Evolutionary conservation across 225 moss, liverwort and hornwort genomes (phyloP).

Genomic region (Straminergon stramineum): DNA sequence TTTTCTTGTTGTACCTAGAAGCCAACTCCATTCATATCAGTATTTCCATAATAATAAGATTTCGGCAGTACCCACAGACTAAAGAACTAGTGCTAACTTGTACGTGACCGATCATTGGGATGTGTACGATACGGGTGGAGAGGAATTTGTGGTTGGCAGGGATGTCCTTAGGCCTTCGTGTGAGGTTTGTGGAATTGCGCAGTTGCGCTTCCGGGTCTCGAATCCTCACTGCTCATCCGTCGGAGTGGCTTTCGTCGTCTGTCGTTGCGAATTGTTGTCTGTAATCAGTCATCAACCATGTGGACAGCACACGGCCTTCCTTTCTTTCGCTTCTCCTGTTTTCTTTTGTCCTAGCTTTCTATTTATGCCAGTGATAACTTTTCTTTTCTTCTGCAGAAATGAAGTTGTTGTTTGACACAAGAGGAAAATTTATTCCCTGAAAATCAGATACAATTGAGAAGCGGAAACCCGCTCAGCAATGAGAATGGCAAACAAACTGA

Average conservation of each 20-base stretch:
- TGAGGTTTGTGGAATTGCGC: background rate
- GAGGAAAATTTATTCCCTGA: too few relatives aligned
- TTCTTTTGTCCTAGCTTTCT: background rate
- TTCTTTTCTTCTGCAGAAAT: too few relatives aligned
- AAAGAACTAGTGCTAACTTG: background rate
- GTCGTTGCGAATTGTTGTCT: background rate
- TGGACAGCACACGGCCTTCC: background rate
- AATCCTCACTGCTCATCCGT: background rate
- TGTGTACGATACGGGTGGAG: background rate
- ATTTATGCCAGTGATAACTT: background rate
- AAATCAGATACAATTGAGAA: too few relatives aligned
- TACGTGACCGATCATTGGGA: background rate
- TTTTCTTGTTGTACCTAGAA: background rate
- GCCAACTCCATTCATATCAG: background rate
- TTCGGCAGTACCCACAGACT: background rate
- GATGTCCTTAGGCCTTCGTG: background rate
- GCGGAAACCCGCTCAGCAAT: too few relatives aligned
- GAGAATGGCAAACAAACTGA: too few relatives aligned
- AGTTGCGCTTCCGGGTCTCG: background rate
- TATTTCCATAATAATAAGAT: background rate
- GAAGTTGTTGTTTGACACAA: too few relatives aligned
- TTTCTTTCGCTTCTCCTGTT: background rate
- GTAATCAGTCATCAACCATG: background rate
- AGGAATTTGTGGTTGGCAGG: background rate
- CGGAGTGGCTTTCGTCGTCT: background rate